A percentile compares a stretch with the other conserved stretches of the same genome.
Evolutionary conservation across 768 basidiomycete species (phyloP).

Genomic region (Agaricus subrufescens): DNA sequence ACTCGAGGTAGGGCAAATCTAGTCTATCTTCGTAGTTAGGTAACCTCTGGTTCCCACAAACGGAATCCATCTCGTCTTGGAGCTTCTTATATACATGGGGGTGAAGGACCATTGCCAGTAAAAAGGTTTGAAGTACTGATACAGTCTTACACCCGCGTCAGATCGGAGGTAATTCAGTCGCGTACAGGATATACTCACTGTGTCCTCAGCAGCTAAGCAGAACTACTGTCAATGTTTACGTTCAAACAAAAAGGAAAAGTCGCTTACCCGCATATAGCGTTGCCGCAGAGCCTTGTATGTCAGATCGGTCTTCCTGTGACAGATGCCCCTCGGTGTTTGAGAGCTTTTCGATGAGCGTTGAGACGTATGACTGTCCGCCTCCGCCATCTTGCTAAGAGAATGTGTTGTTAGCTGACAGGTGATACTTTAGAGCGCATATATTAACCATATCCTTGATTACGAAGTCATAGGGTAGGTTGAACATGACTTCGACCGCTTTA

Average conservation of each 20-base stretch:
- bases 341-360: conserved; percentile 36
- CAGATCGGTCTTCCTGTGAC: conserved; percentile 39
- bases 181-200: conserved; percentile 18
- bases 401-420: conserved; percentile 7
- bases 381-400: conserved; percentile 33
- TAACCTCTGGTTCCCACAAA: conserved; percentile 39
- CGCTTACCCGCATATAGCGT: conserved; percentile 44
- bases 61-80: conserved; percentile 48
- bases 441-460: conserved; percentile 46
- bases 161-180: conserved; percentile 11
- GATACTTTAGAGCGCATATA: background rate
- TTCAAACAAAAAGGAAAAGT: background rate
- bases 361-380: conserved; percentile 40
- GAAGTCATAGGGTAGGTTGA: conserved; percentile 45
- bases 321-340: conserved; percentile 26
- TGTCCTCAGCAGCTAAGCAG: conserved; percentile 33
- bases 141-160: conserved; percentile 36
- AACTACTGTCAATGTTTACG: background rate
- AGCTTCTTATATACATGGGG: conserved; percentile 44
- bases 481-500: conserved; percentile 42
- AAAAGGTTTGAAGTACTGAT: conserved; percentile 42
- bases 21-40: conserved; percentile 41
- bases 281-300: conserved; percentile 54
- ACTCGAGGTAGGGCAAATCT: conserved; percentile 43
- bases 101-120: conserved; percentile 50